These are phyloP conservation scores for Gracilaria domingensis DNA, from an alignment of 23 red algal species.

Conservation along the genomic window DNA sequence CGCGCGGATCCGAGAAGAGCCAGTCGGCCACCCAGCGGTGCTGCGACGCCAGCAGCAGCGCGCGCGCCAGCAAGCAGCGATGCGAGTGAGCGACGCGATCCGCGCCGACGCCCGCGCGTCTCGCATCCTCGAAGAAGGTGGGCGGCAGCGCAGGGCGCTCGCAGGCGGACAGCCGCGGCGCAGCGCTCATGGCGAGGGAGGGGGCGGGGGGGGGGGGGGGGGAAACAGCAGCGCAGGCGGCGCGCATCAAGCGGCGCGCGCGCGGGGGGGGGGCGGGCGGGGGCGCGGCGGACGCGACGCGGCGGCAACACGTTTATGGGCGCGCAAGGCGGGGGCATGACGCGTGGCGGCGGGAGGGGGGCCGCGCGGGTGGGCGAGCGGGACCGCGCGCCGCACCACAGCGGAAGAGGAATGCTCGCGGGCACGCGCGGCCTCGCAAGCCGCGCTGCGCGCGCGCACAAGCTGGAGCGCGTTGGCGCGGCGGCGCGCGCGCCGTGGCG, in stretches of 20 bases:
- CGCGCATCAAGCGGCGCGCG: no score
- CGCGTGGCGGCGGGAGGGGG: no score
- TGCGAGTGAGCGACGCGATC: neutral
- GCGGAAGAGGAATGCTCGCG: neutral
- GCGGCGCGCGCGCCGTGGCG: no score
- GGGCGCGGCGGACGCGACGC: no score
- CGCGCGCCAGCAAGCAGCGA: conserved; percentile 6
- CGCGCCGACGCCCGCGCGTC: neutral
- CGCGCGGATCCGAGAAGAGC: conserved; percentile 43
- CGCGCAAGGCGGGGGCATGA: neutral
- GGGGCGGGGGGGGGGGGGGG: no score
- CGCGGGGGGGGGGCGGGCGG: no score
- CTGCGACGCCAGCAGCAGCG: conserved; percentile 37
- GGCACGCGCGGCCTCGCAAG: neutral
- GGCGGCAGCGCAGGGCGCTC: neutral
- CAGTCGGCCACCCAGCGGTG: conserved; percentile 59
- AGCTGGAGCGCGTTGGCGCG: neutral
- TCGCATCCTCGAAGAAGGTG: conserved; percentile 18
- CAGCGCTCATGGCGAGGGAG: neutral
- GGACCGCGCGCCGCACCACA: no score
- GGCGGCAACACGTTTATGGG: no score
- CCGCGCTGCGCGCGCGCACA: neutral
- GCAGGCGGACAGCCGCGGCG: neutral
- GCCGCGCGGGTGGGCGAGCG: no score
- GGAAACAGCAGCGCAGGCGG: neutral